These are phyloP conservation scores for Aspergillus diversus DNA, from an alignment of 495 filamentous ascomycete genomes.

Conservation along the genomic window DNA sequence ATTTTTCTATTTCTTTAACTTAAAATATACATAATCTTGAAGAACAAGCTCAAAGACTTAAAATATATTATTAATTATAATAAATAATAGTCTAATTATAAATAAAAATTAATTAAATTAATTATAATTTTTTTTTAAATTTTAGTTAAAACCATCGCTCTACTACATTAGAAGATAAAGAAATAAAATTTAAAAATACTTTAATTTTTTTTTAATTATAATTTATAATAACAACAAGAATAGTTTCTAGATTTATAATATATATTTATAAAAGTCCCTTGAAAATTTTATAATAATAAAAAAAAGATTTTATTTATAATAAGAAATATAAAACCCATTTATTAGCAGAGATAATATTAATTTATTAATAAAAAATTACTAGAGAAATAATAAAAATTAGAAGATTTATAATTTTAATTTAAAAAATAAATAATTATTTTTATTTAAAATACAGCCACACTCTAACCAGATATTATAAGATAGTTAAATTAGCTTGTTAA, in stretches of 20 bases:
- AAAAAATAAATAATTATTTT: slow-evolving; percentile 4
- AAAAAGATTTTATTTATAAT: background rate
- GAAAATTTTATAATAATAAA: background rate
- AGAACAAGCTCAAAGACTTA: background rate
- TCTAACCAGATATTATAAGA: background rate
- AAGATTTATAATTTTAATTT: background rate
- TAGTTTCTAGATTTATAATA: background rate
- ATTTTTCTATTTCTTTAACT: no score
- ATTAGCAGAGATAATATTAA: background rate
- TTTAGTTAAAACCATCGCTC: background rate
- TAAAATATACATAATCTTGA: background rate
- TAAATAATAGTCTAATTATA: background rate
- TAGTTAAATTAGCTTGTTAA: background rate
- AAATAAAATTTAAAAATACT: background rate
- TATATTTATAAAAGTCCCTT: background rate
- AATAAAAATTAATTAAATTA: background rate
- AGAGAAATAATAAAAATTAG: background rate
- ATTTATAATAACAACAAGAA: background rate
- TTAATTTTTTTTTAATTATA: background rate
- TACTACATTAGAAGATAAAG: background rate
- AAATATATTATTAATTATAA: background rate
- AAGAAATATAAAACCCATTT: background rate
- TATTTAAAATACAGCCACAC: background rate
- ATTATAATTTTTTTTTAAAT: background rate
- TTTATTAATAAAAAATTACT: background rate